Evolutionary conservation across 352 stramenopile species (phyloP).

Genomic region (Phytophthora idaei): DNA sequence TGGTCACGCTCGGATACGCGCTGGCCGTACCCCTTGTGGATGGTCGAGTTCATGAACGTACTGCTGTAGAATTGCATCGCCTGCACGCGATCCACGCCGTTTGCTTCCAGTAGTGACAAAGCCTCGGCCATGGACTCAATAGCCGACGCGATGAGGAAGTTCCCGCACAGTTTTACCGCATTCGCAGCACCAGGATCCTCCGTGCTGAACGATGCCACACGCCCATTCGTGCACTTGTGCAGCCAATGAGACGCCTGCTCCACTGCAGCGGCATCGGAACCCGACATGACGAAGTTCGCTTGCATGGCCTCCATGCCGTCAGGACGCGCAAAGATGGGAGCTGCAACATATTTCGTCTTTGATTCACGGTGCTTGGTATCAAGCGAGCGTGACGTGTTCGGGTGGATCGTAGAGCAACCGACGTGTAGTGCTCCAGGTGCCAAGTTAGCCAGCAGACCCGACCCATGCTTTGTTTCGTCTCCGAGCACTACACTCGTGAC

Average conservation of each 20-base stretch:
- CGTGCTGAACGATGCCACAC: slow-evolving; percentile 58
- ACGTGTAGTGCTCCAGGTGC: slow-evolving; percentile 49
- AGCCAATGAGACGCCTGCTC: slow-evolving; percentile 45
- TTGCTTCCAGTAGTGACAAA: slow-evolving; percentile 66
- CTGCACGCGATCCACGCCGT: slow-evolving; percentile 74
- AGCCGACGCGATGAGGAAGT: slow-evolving; percentile 81
- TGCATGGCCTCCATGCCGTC: slow-evolving; percentile 75
- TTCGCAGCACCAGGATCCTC: slow-evolving; percentile 70
- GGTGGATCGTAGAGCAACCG: slow-evolving; percentile 77
- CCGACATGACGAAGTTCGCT: slow-evolving; percentile 65
- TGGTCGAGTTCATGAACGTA: slow-evolving; percentile 84
- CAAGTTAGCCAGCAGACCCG: slow-evolving; percentile 49
- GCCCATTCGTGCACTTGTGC: slow-evolving; percentile 40
- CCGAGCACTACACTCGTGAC: slow-evolving; percentile 49
- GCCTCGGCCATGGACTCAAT: slow-evolving; percentile 83
- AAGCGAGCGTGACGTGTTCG: slow-evolving; percentile 56
- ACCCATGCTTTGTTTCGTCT: slow-evolving; percentile 16
- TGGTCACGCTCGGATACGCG: slow-evolving; percentile 81
- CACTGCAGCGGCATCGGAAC: slow-evolving; percentile 44
- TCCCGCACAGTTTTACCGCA: slow-evolving; percentile 80
- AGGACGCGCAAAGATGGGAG: slow-evolving; percentile 75
- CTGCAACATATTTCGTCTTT: slow-evolving; percentile 50
- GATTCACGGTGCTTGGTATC: slow-evolving; percentile 40
- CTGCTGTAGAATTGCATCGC: slow-evolving; percentile 80
- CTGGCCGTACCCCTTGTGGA: slow-evolving; percentile 84